Conservation (phyloP, 306 rosid species). For the Abrus precatorius region DNA sequence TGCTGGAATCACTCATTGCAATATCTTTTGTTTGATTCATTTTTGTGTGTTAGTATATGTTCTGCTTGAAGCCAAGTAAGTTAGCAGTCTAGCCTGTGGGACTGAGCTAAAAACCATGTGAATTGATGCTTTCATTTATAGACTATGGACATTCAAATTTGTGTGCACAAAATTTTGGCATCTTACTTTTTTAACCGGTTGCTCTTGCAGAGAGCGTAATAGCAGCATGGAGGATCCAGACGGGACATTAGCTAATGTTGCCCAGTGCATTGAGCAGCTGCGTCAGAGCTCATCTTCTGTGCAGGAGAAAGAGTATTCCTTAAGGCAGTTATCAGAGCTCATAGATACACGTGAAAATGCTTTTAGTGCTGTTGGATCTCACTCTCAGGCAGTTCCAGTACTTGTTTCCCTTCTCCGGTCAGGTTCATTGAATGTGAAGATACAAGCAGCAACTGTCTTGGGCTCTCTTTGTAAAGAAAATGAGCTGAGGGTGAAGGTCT, state of each 20-base stretch:
- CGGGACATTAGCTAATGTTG: conserved; percentile 98
- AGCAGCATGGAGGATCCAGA: conserved; percentile 99
- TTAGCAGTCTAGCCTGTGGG: neutral
- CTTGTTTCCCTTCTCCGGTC: conserved; percentile 99
- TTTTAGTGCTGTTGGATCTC: conserved; percentile 99
- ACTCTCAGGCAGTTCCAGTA: conserved; percentile 99
- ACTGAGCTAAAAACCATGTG: conserved; percentile 32
- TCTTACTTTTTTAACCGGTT: conserved; percentile 50
- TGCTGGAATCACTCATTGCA: conserved; percentile 19
- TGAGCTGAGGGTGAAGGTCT: conserved; percentile 94
- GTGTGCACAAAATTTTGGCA: conserved; percentile 12
- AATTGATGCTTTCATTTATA: conserved; percentile 43
- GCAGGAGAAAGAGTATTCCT: conserved; percentile 90
- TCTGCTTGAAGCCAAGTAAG: conserved; percentile 35
- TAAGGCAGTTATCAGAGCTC: conserved; percentile 86
- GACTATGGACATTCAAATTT: conserved; percentile 4
- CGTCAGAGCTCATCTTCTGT: conserved; percentile 86
- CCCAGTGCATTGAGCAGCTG: conserved; percentile 98
- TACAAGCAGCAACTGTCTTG: conserved; percentile 95
- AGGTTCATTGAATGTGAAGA: conserved; percentile 91
- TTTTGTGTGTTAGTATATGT: conserved; percentile 34
- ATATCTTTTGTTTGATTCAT: conserved; percentile 18
- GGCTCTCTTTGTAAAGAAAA: conserved; percentile 96
- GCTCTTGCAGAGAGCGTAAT: conserved; percentile 81
- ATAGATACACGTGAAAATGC: conserved; percentile 93